Evolutionary conservation across 805 yeast species (phyloP), one percentile per base, ranked within the genome.

Genomic region (Myxozyma geophila): DNA sequence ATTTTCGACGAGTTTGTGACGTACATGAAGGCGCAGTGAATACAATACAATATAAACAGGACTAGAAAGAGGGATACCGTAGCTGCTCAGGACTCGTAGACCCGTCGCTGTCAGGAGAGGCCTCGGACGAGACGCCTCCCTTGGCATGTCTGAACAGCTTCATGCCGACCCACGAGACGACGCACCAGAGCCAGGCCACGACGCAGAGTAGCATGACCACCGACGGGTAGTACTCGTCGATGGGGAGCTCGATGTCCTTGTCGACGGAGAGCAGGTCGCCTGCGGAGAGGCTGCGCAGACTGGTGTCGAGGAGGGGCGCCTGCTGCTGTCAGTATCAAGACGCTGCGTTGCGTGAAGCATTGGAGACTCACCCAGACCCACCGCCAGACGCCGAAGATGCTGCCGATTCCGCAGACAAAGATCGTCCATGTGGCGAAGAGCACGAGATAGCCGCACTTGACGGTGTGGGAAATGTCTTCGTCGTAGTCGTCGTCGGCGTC

Each of bases 1-100:
- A 78, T 90, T 17, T 85, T 93, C 68, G 99, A 93, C 74, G 90
- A 86, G 63, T 93, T 84, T 72, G 88, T 90, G 23, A 96, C 88
- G 67, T 80, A 80, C 12, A 44, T 36, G 50, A 54, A 47, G 51
- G 50, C 41, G 19, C 58, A 43, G 43, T 23, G 41, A 54, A 40
- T 41, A 40, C 17, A 19, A 21, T 8, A 36, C n/a, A 7, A 39
- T 49, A 49, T 49, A 6, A 7, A 33, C 13, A 9, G 2, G 33
- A 9, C 12, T n/a, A 36, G 1, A 51, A 35, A 33, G 28, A 15
- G 35, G 53, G 19, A 49, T 49, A 49, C 23, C 54, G 54, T 2
- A 37, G 3, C 44, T 51, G 54, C 9, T 36, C 44, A 17, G 54
- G 54, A 51, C 54, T 51, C 35, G 5, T 37, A 6, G 39, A 44